A percentile compares a stretch with the other conserved stretches of the same genome.
Evolutionary conservation across 1,284 basidiomycete species (phyloP).

Genomic region (Neotropicomus parvogracilis): DNA sequence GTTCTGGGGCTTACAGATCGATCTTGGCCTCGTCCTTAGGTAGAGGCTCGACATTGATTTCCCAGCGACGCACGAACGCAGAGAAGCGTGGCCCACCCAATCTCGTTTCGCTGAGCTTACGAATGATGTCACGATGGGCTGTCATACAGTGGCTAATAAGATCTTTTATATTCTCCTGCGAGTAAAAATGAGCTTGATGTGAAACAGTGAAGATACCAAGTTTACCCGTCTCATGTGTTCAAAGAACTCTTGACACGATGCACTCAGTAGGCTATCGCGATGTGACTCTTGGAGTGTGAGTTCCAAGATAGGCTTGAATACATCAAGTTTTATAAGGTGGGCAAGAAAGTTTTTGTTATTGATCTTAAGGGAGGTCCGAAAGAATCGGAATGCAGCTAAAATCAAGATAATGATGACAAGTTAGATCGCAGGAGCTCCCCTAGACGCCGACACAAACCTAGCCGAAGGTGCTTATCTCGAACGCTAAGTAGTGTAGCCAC

Average conservation of each 20-base stretch:
- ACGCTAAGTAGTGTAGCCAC: constrained; percentile 78
- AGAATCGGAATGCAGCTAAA: constrained; percentile 85
- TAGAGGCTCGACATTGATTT: constrained; percentile 87
- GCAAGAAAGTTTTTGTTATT: constrained; percentile 85
- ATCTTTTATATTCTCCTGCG: constrained; percentile 83
- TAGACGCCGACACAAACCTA: constrained; percentile 54
- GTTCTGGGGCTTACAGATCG: constrained; percentile 22
- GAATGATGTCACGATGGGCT: constrained; percentile 64
- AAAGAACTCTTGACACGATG: constrained; percentile 94
- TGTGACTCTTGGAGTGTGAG: constrained; percentile 78
- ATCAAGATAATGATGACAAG: constrained; percentile 10
- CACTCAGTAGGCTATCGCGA: constrained; percentile 89
- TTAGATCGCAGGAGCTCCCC: constrained; percentile 9
- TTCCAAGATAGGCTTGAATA: constrained; percentile 80
- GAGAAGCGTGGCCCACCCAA: constrained; percentile 69
- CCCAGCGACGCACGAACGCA: constrained; percentile 76
- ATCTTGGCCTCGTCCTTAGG: constrained; percentile 51
- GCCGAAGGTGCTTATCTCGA: constrained; percentile 87
- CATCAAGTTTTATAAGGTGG: constrained; percentile 82
- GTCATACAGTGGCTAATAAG: constrained; percentile 85
- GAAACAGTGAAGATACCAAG: constrained; percentile 12
- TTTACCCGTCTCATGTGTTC: constrained; percentile 83
- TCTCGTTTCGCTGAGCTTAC: constrained; percentile 58
- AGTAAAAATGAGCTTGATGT: constrained; percentile 5
- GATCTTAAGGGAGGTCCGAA: constrained; percentile 80